Percentiles rank a stretch among this genome's conserved stretches.
phyloP scores from a whole-genome alignment of 306 rosid genomes.

The Castanopsis chinensis region DNA sequence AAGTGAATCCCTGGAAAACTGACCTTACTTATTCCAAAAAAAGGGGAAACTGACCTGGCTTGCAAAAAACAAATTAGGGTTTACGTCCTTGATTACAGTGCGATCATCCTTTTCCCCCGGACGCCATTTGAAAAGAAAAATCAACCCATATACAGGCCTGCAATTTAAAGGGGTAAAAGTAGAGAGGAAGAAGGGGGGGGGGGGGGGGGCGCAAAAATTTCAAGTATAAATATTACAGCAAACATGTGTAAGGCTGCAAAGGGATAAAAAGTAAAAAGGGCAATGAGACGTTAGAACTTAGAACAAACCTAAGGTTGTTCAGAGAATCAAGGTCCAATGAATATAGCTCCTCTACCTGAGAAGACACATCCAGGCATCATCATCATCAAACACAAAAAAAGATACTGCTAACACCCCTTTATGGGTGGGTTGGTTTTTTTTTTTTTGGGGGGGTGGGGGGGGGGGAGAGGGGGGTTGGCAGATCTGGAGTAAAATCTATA shows the following conservation, averaged over 20 bases:
- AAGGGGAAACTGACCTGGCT: slow-evolving; percentile 68
- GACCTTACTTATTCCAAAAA: slow-evolving; percentile 37
- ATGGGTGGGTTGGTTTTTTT: no score
- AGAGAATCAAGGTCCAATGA: slow-evolving; percentile 83
- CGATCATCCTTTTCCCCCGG: slow-evolving; percentile 97
- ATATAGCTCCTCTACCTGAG: slow-evolving; percentile 94
- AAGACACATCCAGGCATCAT: slow-evolving; percentile 28
- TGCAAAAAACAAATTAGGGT: slow-evolving; percentile 93
- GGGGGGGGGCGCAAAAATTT: slow-evolving; percentile 3
- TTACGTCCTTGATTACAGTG: slow-evolving; percentile 83
- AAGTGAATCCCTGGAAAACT: slow-evolving; percentile 19
- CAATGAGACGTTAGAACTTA: slow-evolving; percentile 14
- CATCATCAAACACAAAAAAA: slow-evolving; percentile 10
- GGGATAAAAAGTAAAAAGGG: slow-evolving; percentile 22
- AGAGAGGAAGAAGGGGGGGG: neutral
- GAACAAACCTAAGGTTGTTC: slow-evolving; percentile 67
- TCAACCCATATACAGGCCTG: slow-evolving; percentile 98
- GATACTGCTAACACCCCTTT: neutral
- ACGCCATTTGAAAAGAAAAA: slow-evolving; percentile 97
- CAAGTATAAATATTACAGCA: slow-evolving; percentile 6
- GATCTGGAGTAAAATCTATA: neutral
- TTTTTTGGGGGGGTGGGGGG: neutral
- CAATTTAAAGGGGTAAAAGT: slow-evolving; percentile 3
- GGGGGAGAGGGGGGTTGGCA: no score
- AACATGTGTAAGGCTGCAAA: neutral